These are phyloP conservation scores for Oxyria digyna DNA, from an alignment of 148 eudicot species.

Conservation along the genomic window DNA sequence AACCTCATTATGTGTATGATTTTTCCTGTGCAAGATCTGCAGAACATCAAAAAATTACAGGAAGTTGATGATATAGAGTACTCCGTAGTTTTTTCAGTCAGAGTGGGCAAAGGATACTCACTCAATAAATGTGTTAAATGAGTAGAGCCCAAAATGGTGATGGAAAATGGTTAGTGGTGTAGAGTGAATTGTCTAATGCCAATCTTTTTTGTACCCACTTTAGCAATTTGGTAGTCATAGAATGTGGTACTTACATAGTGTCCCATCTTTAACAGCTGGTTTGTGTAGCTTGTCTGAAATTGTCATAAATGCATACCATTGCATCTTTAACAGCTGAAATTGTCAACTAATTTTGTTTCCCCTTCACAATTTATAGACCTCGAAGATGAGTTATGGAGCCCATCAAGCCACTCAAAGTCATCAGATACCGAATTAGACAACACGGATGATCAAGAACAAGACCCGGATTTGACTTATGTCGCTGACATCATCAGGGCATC, in stretches of 20 bases:
- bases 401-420: conserved; percentile 20
- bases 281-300: background rate
- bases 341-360: background rate
- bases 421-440: conserved; percentile 26
- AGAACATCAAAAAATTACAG: background rate
- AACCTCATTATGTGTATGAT: background rate
- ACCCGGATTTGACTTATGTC: conserved; percentile 48
- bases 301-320: background rate
- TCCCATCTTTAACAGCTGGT: conserved; percentile 1
- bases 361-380: conserved; percentile 20
- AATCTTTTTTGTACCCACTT: background rate
- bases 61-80: background rate
- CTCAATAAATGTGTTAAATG: background rate
- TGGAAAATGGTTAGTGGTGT: background rate
- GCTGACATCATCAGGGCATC: conserved; percentile 62
- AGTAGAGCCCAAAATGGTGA: background rate
- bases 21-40: background rate
- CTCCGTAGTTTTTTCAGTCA: too few species aligned
- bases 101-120: too few species aligned
- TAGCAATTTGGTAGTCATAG: background rate
- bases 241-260: background rate
- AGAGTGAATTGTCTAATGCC: conserved; percentile 1
- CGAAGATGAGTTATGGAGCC: conserved; percentile 75
- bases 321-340: background rate
- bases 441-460: conserved; percentile 19